Percentiles rank a stretch among this genome's conserved stretches.
Conservation (phyloP, 108 stramenopile species). For the Pelagomonas calceolata region DNA sequence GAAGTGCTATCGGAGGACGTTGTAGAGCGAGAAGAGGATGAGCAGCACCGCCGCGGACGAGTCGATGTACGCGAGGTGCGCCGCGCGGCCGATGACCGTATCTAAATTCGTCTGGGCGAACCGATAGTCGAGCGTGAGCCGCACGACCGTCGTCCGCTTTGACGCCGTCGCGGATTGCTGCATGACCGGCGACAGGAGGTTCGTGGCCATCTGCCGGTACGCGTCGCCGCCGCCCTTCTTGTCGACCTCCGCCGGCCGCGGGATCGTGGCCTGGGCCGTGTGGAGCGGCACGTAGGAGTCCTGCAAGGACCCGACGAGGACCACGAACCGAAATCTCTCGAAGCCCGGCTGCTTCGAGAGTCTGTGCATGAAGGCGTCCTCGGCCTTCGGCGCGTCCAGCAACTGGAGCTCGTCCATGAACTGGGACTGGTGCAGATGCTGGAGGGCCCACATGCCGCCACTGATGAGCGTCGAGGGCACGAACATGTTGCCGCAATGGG, state of each 20-base stretch:
- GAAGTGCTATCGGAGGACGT: too few species aligned
- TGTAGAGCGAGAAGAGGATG: neutral
- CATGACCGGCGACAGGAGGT: neutral
- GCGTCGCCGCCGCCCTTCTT: neutral
- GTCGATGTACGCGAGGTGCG: neutral
- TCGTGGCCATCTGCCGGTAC: neutral
- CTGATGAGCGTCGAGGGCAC: neutral
- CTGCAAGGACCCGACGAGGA: neutral
- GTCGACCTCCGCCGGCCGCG: neutral
- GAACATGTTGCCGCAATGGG: constrained; percentile 1
- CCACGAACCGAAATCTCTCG: neutral
- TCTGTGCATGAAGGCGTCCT: neutral
- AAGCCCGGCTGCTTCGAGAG: neutral
- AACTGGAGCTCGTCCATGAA: constrained; percentile 2
- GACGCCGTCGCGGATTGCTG: neutral
- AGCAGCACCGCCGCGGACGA: neutral
- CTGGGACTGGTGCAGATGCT: neutral
- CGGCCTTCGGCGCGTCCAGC: neutral
- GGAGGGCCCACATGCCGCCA: neutral
- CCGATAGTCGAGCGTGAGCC: neutral
- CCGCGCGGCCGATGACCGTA: neutral
- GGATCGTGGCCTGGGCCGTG: neutral
- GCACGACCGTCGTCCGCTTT: neutral
- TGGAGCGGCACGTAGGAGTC: neutral
- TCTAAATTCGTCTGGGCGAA: neutral